These are phyloP conservation scores for Paraurostyla sp. DNA, from an alignment of 73 alveolate genomes.

Conservation along the genomic window DNA sequence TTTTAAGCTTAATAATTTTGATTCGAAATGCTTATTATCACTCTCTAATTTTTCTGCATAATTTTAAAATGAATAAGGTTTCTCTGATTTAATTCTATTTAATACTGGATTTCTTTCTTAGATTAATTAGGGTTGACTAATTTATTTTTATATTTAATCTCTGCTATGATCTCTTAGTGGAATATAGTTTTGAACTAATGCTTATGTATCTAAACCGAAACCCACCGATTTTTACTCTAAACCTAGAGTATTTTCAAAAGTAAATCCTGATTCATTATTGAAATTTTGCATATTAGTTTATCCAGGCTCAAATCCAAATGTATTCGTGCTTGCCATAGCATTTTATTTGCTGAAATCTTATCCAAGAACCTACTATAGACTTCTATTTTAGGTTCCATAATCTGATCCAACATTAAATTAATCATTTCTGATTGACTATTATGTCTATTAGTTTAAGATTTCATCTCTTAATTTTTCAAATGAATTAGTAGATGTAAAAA, in stretches of 20 bases:
- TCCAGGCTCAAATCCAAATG: too few relatives aligned
- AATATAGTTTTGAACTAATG: background rate
- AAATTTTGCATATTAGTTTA: too few relatives aligned
- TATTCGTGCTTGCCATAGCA: too few relatives aligned
- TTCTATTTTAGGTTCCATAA: slow-evolving; percentile 7
- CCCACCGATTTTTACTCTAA: background rate
- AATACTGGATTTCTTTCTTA: background rate
- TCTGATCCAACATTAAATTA: background rate
- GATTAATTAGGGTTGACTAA: too few relatives aligned
- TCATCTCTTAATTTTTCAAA: slow-evolving; percentile 26
- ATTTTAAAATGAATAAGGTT: background rate
- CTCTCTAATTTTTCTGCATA: background rate
- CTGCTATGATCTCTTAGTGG: slow-evolving; percentile 40
- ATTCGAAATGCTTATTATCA: background rate
- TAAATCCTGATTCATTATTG: background rate
- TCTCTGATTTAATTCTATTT: background rate
- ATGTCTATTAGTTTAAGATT: background rate
- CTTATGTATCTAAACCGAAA: background rate
- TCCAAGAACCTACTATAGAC: background rate
- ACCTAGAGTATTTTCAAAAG: background rate
- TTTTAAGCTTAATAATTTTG: background rate
- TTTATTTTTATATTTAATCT: too few relatives aligned
- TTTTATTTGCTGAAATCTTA: background rate
- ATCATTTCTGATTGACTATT: too few relatives aligned
- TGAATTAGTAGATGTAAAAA: slow-evolving; percentile 35